These are phyloP conservation scores for Penicillium sp. DNA, from an alignment of 2,329 filamentous ascomycete genomes.

Conservation along the genomic window DNA sequence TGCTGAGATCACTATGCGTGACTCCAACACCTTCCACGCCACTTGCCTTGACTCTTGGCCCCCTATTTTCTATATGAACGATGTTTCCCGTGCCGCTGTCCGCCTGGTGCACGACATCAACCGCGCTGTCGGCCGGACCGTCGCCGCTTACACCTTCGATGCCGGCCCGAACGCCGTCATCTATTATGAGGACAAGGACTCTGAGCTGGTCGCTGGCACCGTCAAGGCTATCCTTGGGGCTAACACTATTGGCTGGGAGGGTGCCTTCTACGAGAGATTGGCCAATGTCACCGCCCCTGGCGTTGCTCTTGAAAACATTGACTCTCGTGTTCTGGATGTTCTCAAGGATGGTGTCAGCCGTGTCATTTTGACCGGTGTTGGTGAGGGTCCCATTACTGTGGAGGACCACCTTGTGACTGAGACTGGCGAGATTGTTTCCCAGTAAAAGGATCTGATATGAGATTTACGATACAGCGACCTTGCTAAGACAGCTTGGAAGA, in stretches of 20 bases:
- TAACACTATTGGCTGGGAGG: conserved; percentile 52
- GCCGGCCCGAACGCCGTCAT: conserved; percentile 95
- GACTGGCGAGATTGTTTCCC: conserved; percentile 52
- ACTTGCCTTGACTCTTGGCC: conserved; percentile 93
- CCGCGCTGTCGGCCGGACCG: conserved; percentile 67
- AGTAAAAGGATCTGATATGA: conserved; percentile 16
- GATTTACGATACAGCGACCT: conserved; percentile 12
- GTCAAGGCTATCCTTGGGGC: conserved; percentile 74
- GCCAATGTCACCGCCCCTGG: conserved; percentile 49
- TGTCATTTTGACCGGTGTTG: conserved; percentile 87
- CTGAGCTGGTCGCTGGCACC: conserved; percentile 68
- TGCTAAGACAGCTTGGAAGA: conserved; percentile 19
- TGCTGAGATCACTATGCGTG: conserved; percentile 88
- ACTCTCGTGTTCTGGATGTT: conserved; percentile 54
- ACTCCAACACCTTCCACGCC: conserved; percentile 96
- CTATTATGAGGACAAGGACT: conserved; percentile 84
- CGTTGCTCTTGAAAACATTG: conserved; percentile 62
- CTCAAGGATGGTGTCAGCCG: conserved; percentile 79
- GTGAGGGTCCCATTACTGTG: conserved; percentile 80
- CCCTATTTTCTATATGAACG: conserved; percentile 98
- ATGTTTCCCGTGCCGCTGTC: conserved; percentile 82
- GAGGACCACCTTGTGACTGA: conserved; percentile 72
- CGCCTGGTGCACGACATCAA: conserved; percentile 89
- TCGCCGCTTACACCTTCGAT: conserved; percentile 96
- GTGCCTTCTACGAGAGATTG: conserved; percentile 57